A percentile compares a stretch with the other conserved stretches of the same genome.
Evolutionary conservation across 2,329 filamentous ascomycete species (phyloP).

Genomic region (Xenoacremonium recifei): DNA sequence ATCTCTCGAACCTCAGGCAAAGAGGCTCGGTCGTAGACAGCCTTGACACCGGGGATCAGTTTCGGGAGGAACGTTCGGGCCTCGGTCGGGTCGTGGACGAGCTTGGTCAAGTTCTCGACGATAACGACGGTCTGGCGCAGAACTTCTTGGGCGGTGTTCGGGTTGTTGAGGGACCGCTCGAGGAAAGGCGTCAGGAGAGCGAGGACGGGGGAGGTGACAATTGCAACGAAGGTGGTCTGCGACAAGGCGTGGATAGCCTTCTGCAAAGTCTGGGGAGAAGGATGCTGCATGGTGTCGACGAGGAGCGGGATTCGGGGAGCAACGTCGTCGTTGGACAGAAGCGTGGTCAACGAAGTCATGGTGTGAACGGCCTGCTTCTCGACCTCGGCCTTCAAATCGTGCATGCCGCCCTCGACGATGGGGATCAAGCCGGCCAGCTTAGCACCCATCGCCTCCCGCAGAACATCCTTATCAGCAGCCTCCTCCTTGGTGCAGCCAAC

Average conservation of each 20-base stretch:
- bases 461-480: conserved; percentile 81
- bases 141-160: conserved; percentile 88
- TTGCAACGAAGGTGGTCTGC: conserved; percentile 96
- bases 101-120: conserved; percentile 95
- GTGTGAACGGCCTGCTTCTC: conserved; percentile 87
- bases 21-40: conserved; percentile 82
- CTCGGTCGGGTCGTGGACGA: conserved; percentile 93
- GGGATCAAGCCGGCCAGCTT: conserved; percentile 86
- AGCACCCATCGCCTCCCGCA: conserved; percentile 87
- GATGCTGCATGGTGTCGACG: conserved; percentile 93
- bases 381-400: conserved; percentile 88
- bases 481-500: conserved; percentile 77
- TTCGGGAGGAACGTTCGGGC: conserved; percentile 94
- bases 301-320: conserved; percentile 87
- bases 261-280: conserved; percentile 81
- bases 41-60: conserved; percentile 88
- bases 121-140: conserved; percentile 94
- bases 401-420: conserved; percentile 89
- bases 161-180: conserved; percentile 90
- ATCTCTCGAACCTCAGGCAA: conserved; percentile 93
- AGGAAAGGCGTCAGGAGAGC: conserved; percentile 92
- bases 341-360: conserved; percentile 85
- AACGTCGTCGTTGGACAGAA: conserved; percentile 96
- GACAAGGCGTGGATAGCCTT: conserved; percentile 97
- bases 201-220: conserved; percentile 92